phyloP scores from a whole-genome alignment of 169 alveolate species.

The Theileria parva region DNA sequence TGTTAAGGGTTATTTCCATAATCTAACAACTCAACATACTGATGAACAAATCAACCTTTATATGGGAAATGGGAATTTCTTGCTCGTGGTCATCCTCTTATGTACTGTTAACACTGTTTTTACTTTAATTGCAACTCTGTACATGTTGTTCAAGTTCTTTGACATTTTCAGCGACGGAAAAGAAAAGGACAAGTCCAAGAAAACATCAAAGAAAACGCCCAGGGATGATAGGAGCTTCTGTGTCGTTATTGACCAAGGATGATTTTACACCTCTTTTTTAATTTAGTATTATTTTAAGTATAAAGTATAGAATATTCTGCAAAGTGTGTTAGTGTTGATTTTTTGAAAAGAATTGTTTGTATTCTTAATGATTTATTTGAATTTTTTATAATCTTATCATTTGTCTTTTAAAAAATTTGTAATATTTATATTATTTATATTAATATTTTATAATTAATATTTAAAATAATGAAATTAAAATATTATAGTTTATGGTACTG shows the following conservation, averaged over 20 bases:
- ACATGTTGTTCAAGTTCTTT: constrained; percentile 52
- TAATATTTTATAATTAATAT: too few relatives aligned
- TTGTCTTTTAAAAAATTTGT: too few relatives aligned
- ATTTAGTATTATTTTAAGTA: not conserved
- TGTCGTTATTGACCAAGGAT: constrained; percentile 5
- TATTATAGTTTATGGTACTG: too few relatives aligned
- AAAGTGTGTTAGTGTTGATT: too few relatives aligned
- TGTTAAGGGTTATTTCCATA: constrained; percentile 25
- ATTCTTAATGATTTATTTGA: too few relatives aligned
- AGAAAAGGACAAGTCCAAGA: not conserved
- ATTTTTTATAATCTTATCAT: too few relatives aligned
- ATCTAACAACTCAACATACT: constrained; percentile 41
- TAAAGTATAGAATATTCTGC: too few relatives aligned
- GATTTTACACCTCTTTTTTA: constrained; percentile 5
- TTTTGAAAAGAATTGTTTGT: too few relatives aligned
- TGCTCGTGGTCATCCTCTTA: constrained; percentile 28
- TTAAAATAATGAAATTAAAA: too few relatives aligned
- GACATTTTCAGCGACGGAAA: constrained; percentile 32
- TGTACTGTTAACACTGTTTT: constrained; percentile 42
- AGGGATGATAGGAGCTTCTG: constrained; percentile 4
- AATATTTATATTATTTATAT: too few relatives aligned
- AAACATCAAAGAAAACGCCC: not conserved
- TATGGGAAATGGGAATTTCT: constrained; percentile 65
- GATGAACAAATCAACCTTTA: constrained; percentile 50
- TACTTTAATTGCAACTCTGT: constrained; percentile 40